Conservation (phyloP, 2,329 filamentous ascomycete genomes). For the Colletotrichum sansevieriae region DNA sequence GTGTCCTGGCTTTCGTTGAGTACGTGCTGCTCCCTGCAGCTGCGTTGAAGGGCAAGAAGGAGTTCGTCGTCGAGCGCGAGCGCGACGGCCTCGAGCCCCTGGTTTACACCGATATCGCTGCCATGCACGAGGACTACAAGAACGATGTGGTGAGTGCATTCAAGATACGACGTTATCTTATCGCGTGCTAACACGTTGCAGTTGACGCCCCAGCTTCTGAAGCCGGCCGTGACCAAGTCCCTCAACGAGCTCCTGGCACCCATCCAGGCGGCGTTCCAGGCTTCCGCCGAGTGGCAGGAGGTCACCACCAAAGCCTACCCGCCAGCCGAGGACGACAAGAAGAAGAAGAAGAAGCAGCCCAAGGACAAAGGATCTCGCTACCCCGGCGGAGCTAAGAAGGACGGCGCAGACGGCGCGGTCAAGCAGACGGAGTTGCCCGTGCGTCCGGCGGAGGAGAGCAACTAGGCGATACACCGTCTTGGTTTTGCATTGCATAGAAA, state of each 20-base stretch:
- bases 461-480: constrained; percentile 13
- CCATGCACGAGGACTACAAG: constrained; percentile 84
- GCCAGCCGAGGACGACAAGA: constrained; percentile 64
- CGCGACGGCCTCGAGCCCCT: constrained; percentile 78
- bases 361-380: constrained; percentile 81
- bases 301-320: constrained; percentile 87
- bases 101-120: constrained; percentile 80
- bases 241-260: constrained; percentile 81
- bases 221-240: constrained; percentile 82
- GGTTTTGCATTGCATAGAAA: constrained; percentile 26
- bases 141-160: constrained; percentile 68
- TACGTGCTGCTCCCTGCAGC: constrained; percentile 85
- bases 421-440: constrained; percentile 40
- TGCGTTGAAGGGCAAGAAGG: constrained; percentile 67
- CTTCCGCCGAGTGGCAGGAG: constrained; percentile 81
- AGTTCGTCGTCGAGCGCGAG: constrained; percentile 77
- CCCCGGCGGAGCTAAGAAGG: constrained; percentile 57
- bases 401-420: constrained; percentile 31
- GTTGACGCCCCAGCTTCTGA: constrained; percentile 88
- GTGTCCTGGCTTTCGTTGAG: constrained; percentile 87
- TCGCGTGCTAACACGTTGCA: constrained; percentile 39
- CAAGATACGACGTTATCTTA: not conserved
- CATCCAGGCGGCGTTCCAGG: constrained; percentile 80
- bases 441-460: constrained; percentile 33
- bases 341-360: constrained; percentile 81